Percentiles rank a stretch among this genome's conserved stretches.
phyloP scores from a whole-genome alignment of 73 alveolate species.

The Tetrahymena malaccensis region DNA sequence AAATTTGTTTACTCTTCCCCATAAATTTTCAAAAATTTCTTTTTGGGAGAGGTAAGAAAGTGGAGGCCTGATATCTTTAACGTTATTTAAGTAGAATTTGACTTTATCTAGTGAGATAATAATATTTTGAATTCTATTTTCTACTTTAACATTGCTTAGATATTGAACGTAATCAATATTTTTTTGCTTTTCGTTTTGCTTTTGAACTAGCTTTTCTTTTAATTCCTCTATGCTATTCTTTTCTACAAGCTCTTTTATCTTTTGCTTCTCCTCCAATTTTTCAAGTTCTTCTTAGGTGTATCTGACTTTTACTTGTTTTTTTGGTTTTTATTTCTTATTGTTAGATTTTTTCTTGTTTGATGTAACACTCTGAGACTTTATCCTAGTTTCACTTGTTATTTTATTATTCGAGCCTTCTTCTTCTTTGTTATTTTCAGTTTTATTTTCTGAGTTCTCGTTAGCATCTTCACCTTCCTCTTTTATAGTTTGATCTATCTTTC shows the following conservation, averaged over 20 bases:
- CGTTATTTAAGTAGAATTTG: conserved; percentile 12
- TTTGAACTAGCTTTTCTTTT: background rate
- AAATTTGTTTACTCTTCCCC: background rate
- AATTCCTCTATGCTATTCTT: background rate
- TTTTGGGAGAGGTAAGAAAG: background rate
- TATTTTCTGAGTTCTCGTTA: conserved; percentile 12
- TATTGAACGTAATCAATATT: background rate
- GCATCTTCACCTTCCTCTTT: background rate
- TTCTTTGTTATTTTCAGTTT: conserved; percentile 51
- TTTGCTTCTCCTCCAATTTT: background rate
- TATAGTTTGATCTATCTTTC: background rate
- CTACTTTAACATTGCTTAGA: conserved; percentile 4
- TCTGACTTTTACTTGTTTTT: background rate
- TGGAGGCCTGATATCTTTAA: conserved; percentile 6
- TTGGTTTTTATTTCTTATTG: background rate
- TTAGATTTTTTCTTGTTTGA: conserved; percentile 37
- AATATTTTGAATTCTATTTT: conserved; percentile 38
- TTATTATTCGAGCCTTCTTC: conserved; percentile 45
- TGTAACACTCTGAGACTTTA: conserved; percentile 53
- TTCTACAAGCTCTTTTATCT: background rate
- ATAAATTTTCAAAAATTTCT: background rate
- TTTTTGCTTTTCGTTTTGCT: background rate
- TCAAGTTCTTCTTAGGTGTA: background rate
- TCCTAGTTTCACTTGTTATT: conserved; percentile 45
- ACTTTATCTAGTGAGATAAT: conserved; percentile 43